Base-by-base conservation (phyloP, 306 rosid species). In the Urtica urens region DNA sequence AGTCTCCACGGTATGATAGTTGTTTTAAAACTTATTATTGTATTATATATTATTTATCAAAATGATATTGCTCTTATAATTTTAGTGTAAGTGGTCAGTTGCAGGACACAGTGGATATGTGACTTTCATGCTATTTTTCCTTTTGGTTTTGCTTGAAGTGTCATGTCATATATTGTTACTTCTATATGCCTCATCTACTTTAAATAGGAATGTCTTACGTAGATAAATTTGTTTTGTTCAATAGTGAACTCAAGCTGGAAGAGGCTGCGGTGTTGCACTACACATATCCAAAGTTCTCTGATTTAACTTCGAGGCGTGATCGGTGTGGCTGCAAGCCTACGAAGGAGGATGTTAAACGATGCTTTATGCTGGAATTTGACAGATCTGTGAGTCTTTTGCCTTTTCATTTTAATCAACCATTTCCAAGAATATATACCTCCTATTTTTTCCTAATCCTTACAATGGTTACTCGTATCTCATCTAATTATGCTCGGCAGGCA, bases 261-360 rank as follows among this genome's bases (percentile, higher is more conserved):
- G 99, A 90, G 70, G 99, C 95, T 72, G 99, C 99, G 34, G 85
- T 90, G 51, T 71, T 90, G 35, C 99, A 90, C 69, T 90, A 90
- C 66, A 90, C 99, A 13, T 85, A 90, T 25, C 82, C 99, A 33
- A 85, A 76, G 43, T 90, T 85, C 71, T 85, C 99, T 12, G 99
- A 90, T 69, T 79, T 90, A 58, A 85, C 99, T 38, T 90, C 99
- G 53, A 81, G 95, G 73, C 95, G 87, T 34, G 87, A 90, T 70
- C 82, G 95, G 42, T 90, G 99, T 63, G 87, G 85, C 70, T 90
- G 99, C 84, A 90, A 90, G 76, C 99, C 99, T 62, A 81, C 94
- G 10, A 77, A 67, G 72, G 95, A 90, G 29, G 99, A 90, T 60
- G 95, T 90, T 43, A 90, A 90, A 77, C 77, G 99, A 77, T 90